Percentiles rank a stretch among this genome's conserved stretches.
Evolutionary conservation across 1,284 basidiomycete genomes (phyloP).

Genomic region (Tranzscheliella williamsii): DNA sequence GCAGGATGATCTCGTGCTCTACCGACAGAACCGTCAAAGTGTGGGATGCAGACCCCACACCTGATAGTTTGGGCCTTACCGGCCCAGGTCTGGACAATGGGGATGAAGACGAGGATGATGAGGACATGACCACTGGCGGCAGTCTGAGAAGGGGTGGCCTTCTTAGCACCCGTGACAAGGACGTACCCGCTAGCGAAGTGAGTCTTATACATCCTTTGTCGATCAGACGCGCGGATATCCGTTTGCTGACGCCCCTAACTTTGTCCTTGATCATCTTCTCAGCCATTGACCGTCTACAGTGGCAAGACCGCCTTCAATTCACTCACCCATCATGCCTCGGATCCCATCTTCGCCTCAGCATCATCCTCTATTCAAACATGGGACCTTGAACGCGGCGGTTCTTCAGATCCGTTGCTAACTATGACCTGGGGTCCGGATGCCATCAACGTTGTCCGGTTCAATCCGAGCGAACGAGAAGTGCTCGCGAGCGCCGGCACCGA

Average conservation of each 20-base stretch:
- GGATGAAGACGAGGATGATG: slow-evolving; percentile 53
- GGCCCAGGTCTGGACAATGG: slow-evolving; percentile 41
- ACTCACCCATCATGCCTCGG: slow-evolving; percentile 88
- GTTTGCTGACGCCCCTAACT: background rate
- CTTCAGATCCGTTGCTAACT: slow-evolving; percentile 65
- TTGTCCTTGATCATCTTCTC: background rate
- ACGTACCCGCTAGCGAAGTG: slow-evolving; percentile 40
- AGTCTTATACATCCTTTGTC: too few relatives aligned
- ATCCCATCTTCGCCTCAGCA: slow-evolving; percentile 88
- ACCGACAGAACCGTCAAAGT: slow-evolving; percentile 89
- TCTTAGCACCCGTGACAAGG: slow-evolving; percentile 45
- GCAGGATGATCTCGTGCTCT: slow-evolving; percentile 83
- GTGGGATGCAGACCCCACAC: slow-evolving; percentile 69
- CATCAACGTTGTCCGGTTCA: slow-evolving; percentile 85
- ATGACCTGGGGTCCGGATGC: slow-evolving; percentile 70
- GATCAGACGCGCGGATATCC: background rate
- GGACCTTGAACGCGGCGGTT: slow-evolving; percentile 84
- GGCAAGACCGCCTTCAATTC: slow-evolving; percentile 67
- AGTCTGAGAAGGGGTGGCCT: slow-evolving; percentile 40
- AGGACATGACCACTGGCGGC: slow-evolving; percentile 45
- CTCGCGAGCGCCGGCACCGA: slow-evolving; percentile 92
- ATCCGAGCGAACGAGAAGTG: slow-evolving; percentile 88
- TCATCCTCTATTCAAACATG: slow-evolving; percentile 92
- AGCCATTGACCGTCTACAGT: slow-evolving; percentile 53
- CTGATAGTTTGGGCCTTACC: slow-evolving; percentile 59